phyloP scores from a whole-genome alignment of 805 yeast genomes.

The Wickerhamiella bombiphila region DNA sequence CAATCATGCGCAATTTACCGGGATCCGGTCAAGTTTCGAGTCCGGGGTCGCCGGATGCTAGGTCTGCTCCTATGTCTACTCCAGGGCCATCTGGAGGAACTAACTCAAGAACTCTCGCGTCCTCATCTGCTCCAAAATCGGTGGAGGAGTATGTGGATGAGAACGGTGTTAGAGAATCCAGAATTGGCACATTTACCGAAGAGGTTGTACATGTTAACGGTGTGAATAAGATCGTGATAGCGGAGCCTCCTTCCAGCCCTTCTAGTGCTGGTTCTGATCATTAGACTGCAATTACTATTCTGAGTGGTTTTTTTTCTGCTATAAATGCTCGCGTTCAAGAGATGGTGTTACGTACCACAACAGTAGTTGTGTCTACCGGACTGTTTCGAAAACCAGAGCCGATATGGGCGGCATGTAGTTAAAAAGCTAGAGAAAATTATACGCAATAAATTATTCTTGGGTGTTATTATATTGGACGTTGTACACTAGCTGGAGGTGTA shows the following conservation, averaged over 20 bases:
- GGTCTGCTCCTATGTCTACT: neutral
- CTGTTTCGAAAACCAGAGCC: too few relatives aligned
- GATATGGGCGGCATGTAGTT: too few relatives aligned
- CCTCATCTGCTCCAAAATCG: neutral
- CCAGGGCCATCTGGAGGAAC: neutral
- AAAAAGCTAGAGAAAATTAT: too few relatives aligned
- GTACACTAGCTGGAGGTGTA: too few relatives aligned
- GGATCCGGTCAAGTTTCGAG: neutral
- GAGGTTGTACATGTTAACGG: slow-evolving; percentile 74
- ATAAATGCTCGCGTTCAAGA: too few relatives aligned
- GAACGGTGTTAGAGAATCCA: slow-evolving; percentile 1
- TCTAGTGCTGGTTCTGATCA: slow-evolving; percentile 5
- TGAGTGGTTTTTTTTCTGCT: too few relatives aligned
- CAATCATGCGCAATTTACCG: neutral
- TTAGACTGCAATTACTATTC: too few relatives aligned
- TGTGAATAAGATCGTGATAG: slow-evolving; percentile 66
- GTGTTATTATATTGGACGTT: too few relatives aligned
- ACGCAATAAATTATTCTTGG: too few relatives aligned
- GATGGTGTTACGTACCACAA: too few relatives aligned
- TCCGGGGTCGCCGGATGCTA: neutral
- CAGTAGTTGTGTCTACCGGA: too few relatives aligned
- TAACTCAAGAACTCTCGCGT: neutral
- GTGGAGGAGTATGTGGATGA: neutral
- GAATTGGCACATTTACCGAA: slow-evolving; percentile 57
- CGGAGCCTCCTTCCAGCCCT: slow-evolving; percentile 11